Base-by-base conservation (phyloP, 768 basidiomycete species). In the Xanthoconium purpureum region DNA sequence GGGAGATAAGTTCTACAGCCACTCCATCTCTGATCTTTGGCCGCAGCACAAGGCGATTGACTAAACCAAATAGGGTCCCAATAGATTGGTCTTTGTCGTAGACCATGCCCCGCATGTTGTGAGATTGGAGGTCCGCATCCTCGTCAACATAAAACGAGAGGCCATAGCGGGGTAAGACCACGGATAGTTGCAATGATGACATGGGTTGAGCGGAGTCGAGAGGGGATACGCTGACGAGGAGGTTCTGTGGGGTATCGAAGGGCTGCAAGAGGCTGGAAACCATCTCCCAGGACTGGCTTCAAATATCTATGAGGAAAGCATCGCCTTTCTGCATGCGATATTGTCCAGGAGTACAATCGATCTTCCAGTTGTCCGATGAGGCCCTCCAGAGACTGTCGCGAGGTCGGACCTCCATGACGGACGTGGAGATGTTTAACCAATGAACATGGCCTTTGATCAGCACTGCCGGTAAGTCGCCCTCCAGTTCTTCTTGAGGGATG, bases 41-140 rank as follows among this genome's bases (percentile, higher is more conserved):
- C 24, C 77, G 69, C 43, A 81, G 71, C 8, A 82, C 69, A 17
- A 80, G 74, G 37, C 66, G 72, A 83, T n/a, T n/a, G n/a, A n/a
- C n/a, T n/a, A n/a, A n/a, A n/a, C n/a, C n/a, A n/a, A n/a, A n/a
- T n/a, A n/a, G 64, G 1, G 78, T 75, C 1, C 78, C 78, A 2
- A 66, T 65, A 1, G 71, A 77, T 55, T 81, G 81, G 36, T 67
- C 48, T 3, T 49, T 2, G 50, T 80, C 77, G n/a, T 80, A 66
- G 15, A 76, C 63, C 71, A 78, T 79, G 20, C 66, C 70, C 13
- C 73, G 73, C 35, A 79, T 66, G 38, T 77, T 78, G 10, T 56
- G 66, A 37, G 74, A 80, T 54, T 77, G 74, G 24, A 82, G 61
- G 28, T 69, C 62, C 15, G 64, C 62, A 3, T 63, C 63, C 1